Conservation (phyloP, 495 filamentous ascomycete species). For the Xylaria sp. region DNA sequence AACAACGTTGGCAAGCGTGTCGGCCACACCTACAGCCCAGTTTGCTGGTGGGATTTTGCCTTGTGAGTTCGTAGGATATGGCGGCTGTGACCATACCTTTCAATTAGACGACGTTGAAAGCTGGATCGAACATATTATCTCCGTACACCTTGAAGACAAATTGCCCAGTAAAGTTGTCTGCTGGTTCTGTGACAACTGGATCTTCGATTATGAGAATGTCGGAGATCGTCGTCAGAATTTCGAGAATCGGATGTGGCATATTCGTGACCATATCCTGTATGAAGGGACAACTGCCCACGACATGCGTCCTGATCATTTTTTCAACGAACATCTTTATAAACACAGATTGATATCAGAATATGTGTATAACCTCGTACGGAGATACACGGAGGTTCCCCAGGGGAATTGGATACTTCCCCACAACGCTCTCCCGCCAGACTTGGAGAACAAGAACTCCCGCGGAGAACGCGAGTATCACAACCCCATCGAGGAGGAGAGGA, state of each 20-base stretch:
- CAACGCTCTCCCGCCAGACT: slow-evolving; percentile 20
- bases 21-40: background rate
- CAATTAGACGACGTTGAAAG: slow-evolving; percentile 38
- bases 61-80: slow-evolving; percentile 49
- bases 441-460: slow-evolving; percentile 11
- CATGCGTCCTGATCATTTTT: slow-evolving; percentile 51
- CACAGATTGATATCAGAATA: slow-evolving; percentile 31
- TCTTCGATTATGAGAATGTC: slow-evolving; percentile 31
- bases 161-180: slow-evolving; percentile 51
- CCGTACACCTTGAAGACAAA: slow-evolving; percentile 36
- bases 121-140: slow-evolving; percentile 55
- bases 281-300: slow-evolving; percentile 27
- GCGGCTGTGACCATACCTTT: slow-evolving; percentile 42
- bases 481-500: slow-evolving; percentile 1
- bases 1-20: background rate
- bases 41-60: slow-evolving; percentile 32
- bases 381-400: slow-evolving; percentile 36
- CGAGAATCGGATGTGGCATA: slow-evolving; percentile 52
- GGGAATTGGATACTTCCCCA: slow-evolving; percentile 15
- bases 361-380: slow-evolving; percentile 20
- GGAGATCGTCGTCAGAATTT: slow-evolving; percentile 38
- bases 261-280: slow-evolving; percentile 44
- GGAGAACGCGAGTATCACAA: background rate
- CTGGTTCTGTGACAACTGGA: slow-evolving; percentile 54
- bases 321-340: slow-evolving; percentile 42